phyloP scores from a whole-genome alignment of 1,284 basidiomycete species.

The Porodaedalea pini region DNA sequence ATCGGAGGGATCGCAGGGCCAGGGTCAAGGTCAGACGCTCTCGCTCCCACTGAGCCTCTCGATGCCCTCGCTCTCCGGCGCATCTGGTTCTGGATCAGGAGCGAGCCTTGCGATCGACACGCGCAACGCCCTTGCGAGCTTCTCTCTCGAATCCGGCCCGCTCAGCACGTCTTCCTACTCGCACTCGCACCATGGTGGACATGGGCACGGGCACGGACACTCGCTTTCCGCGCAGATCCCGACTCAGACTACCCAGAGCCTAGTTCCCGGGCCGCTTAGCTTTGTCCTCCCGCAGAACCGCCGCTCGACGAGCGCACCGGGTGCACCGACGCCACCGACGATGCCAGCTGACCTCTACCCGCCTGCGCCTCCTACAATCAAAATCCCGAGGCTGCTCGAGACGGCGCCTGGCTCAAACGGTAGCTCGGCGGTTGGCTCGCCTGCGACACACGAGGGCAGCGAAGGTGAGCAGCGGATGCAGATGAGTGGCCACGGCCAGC shows the following conservation, averaged over 20 bases:
- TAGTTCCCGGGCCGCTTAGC: constrained; percentile 6
- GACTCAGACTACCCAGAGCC: constrained; percentile 1
- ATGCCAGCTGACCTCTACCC: background rate
- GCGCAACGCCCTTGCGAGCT: constrained; percentile 10
- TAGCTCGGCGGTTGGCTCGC: background rate
- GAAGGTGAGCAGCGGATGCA: background rate
- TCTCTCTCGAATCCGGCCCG: constrained; percentile 11
- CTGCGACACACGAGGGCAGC: background rate
- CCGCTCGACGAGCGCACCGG: constrained; percentile 14
- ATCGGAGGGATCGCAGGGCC: background rate
- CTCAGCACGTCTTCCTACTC: background rate
- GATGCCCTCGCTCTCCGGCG: constrained; percentile 10
- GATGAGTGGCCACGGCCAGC: background rate
- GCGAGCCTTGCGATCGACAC: constrained; percentile 11
- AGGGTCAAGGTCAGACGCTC: background rate
- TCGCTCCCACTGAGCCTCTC: constrained; percentile 4
- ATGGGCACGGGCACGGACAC: constrained; percentile 13
- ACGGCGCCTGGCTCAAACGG: background rate
- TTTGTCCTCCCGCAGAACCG: constrained; percentile 15
- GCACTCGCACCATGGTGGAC: constrained; percentile 1
- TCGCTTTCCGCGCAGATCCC: constrained; percentile 14
- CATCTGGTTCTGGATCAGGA: background rate
- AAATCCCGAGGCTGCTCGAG: constrained; percentile 3
- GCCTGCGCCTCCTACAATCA: constrained; percentile 1
- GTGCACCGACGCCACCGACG: constrained; percentile 5